Percentiles rank a stretch among this genome's conserved stretches.
Evolutionary conservation across 2,329 filamentous ascomycete species (phyloP).

Genomic region (Sarocladium brachiariae): DNA sequence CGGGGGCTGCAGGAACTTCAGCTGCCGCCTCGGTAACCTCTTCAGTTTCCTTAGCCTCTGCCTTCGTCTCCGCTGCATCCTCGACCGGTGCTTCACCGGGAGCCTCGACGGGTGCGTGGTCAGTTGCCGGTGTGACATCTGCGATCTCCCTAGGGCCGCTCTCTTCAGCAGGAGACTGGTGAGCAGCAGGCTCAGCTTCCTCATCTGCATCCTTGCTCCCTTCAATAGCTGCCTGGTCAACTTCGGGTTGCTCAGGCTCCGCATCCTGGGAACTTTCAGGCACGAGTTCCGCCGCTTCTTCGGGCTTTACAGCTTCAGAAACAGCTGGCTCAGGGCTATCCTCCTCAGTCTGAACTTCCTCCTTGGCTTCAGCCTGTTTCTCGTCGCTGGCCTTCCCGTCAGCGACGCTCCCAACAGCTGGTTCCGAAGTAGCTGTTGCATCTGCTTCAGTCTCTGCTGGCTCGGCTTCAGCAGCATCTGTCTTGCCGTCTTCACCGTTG

Average conservation of each 20-base stretch:
- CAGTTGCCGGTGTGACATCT: neutral
- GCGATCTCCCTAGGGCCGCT: constrained; percentile 7
- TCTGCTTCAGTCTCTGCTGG: constrained; percentile 3
- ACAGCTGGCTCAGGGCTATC: neutral
- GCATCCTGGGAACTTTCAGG: constrained; percentile 10
- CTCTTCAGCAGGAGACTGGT: constrained; percentile 5
- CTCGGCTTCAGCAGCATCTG: neutral
- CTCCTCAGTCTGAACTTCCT: neutral
- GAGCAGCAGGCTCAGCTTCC: constrained; percentile 10
- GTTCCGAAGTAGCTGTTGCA: constrained; percentile 3
- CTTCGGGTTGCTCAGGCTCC: constrained; percentile 9
- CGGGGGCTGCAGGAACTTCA: neutral
- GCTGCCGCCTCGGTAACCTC: constrained; percentile 3
- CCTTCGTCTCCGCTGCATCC: neutral
- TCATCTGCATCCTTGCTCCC: constrained; percentile 12
- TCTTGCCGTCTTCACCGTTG: constrained; percentile 2
- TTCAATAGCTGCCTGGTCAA: neutral
- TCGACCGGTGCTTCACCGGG: constrained; percentile 1
- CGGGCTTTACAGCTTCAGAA: neutral
- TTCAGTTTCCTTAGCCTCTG: constrained; percentile 2
- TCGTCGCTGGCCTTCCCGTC: neutral
- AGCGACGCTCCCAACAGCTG: constrained; percentile 1
- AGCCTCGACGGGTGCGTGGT: neutral
- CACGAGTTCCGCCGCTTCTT: constrained; percentile 4
- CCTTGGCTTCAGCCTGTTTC: neutral